Conservation (phyloP, 169 alveolate genomes). For the Eimeria tenella region DNA sequence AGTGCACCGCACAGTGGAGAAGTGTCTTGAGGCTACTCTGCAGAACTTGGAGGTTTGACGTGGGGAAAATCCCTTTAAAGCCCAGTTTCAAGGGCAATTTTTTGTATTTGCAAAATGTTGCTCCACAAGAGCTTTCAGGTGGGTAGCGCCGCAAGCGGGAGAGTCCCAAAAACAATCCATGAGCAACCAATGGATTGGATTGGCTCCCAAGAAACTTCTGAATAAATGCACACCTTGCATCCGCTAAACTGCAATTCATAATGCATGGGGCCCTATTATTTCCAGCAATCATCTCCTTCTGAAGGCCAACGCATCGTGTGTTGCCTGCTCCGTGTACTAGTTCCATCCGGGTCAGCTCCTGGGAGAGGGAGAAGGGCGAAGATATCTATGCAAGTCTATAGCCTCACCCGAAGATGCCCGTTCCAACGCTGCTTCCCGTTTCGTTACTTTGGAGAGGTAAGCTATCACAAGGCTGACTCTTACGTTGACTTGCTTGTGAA, state of each 20-base stretch:
- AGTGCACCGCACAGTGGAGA: conserved; percentile 9
- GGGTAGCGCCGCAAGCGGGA: not conserved
- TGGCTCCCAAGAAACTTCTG: not conserved
- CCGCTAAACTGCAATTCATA: too few species aligned
- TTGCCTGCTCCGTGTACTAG: not conserved
- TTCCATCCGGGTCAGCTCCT: not conserved
- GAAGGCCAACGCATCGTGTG: not conserved
- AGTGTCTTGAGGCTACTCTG: not conserved
- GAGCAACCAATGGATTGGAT: not conserved
- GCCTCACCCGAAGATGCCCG: conserved; percentile 58
- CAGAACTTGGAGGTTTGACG: not conserved
- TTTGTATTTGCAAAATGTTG: not conserved
- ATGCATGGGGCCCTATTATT: too few species aligned
- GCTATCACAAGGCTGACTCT: too few species aligned
- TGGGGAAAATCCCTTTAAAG: too few species aligned
- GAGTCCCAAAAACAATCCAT: not conserved
- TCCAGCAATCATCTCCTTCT: not conserved
- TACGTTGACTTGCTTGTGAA: too few species aligned
- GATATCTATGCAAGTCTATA: not conserved
- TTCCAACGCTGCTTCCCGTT: not conserved
- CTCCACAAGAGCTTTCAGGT: conserved; percentile 15
- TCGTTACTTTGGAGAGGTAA: conserved; percentile 52
- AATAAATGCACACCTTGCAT: not conserved
- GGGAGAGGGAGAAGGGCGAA: not conserved
- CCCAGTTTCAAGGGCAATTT: too few species aligned